Percentiles rank a stretch among this genome's conserved stretches.
Conservation (phyloP, 768 basidiomycete genomes). For the Lentinula aciculospora region DNA sequence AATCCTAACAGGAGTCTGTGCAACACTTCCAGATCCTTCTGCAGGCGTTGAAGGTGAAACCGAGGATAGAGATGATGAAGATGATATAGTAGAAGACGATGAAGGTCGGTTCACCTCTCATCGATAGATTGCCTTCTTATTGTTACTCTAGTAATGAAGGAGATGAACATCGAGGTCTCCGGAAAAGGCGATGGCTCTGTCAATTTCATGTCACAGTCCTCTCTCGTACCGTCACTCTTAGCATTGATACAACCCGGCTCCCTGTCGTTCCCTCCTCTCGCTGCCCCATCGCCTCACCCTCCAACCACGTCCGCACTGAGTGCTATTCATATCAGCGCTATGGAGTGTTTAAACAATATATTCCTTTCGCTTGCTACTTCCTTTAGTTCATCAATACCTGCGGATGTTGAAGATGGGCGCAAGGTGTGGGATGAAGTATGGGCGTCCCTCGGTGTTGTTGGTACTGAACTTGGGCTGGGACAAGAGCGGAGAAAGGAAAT, state of each 20-base stretch:
- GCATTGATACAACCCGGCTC: conserved; percentile 66
- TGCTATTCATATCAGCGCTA: conserved; percentile 76
- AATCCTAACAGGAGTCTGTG: conserved; percentile 83
- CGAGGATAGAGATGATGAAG: conserved; percentile 31
- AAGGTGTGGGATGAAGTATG: conserved; percentile 64
- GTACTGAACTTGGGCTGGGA: conserved; percentile 51
- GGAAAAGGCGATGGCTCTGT: conserved; percentile 15
- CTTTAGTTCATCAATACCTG: conserved; percentile 32
- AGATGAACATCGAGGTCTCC: conserved; percentile 33
- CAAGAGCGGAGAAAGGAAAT: conserved; percentile 69
- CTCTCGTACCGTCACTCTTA: conserved; percentile 65
- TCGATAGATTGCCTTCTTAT: background rate
- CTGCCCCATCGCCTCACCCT: conserved; percentile 69
- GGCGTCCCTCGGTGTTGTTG: conserved; percentile 53
- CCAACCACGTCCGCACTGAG: conserved; percentile 85
- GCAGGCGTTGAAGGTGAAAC: conserved; percentile 25
- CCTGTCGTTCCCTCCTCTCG: conserved; percentile 77
- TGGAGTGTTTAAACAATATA: conserved; percentile 89
- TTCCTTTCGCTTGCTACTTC: conserved; percentile 66
- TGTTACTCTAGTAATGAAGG: conserved; percentile 12
- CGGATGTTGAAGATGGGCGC: conserved; percentile 43
- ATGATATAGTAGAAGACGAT: conserved; percentile 26
- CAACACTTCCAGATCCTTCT: conserved; percentile 77
- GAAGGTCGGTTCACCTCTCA: conserved; percentile 17
- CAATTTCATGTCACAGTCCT: conserved; percentile 42